Conservation (phyloP, 352 stramenopile species). For the Phytophthora uliginosa region DNA sequence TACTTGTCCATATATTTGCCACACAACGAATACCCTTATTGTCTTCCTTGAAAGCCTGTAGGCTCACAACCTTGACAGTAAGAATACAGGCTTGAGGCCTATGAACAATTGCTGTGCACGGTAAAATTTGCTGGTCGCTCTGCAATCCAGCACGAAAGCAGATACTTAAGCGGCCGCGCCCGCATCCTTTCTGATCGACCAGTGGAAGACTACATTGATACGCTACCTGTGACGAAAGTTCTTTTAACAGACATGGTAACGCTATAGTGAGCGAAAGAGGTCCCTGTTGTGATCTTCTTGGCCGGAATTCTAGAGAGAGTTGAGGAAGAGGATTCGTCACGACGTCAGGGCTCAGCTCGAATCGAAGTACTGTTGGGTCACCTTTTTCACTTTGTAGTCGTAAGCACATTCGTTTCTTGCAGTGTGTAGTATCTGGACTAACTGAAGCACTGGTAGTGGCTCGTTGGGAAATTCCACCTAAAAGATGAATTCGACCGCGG, state of each 20-base stretch:
- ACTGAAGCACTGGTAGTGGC: conserved; percentile 2
- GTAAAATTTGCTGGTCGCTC: conserved; percentile 3
- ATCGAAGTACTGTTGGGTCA: conserved; percentile 9
- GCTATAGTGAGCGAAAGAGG: conserved; percentile 16
- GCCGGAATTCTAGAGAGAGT: conserved; percentile 28
- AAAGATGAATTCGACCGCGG: conserved; percentile 14
- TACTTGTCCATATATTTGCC: conserved; percentile 31
- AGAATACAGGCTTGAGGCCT: conserved; percentile 15
- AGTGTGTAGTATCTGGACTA: conserved; percentile 18
- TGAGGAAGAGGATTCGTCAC: conserved; percentile 15
- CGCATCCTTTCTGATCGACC: conserved; percentile 21
- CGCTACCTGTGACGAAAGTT: conserved; percentile 10
- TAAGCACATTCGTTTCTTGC: conserved; percentile 17
- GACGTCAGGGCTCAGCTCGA: conserved; percentile 38
- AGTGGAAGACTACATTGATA: conserved; percentile 16
- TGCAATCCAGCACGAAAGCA: conserved; percentile 22
- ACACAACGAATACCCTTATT: conserved; percentile 5
- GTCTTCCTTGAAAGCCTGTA: conserved; percentile 1
- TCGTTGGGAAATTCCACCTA: conserved; percentile 15
- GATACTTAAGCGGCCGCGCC: conserved; percentile 15
- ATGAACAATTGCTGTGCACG: conserved; percentile 8
- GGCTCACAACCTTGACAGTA: conserved; percentile 8
- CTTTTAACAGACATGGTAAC: conserved; percentile 20
- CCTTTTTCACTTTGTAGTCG: conserved; percentile 11
- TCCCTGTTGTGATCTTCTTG: conserved; percentile 18